These are phyloP conservation scores for Carallia brachiata DNA, from an alignment of 345 rosid species.

Conservation along the genomic window DNA sequence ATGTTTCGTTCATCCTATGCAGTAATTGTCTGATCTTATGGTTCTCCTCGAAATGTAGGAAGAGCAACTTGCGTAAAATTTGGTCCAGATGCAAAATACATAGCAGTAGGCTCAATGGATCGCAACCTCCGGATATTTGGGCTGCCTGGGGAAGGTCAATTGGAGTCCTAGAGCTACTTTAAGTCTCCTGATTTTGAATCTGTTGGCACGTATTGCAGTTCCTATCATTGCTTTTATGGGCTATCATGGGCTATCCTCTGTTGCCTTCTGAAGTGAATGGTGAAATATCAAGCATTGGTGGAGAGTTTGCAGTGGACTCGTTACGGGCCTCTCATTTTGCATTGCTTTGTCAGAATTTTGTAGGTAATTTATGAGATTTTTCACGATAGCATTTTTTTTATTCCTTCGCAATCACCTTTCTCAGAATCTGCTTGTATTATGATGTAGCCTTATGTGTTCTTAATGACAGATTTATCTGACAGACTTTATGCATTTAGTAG, in stretches of 20 bases:
- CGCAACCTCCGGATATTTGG: slow-evolving; percentile 81
- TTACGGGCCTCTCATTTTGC: slow-evolving; percentile 10
- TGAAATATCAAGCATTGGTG: not conserved
- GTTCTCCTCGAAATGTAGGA: slow-evolving; percentile 38
- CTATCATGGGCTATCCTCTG: not conserved
- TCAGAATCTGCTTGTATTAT: no score
- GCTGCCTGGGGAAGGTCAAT: slow-evolving; percentile 47
- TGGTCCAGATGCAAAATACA: slow-evolving; percentile 76
- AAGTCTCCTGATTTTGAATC: not conserved
- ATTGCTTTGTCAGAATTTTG: not conserved
- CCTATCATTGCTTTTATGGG: not conserved
- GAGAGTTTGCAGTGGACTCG: not conserved
- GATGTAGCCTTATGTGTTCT: no score
- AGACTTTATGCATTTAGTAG: no score
- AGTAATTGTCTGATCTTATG: not conserved
- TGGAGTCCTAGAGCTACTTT: slow-evolving; percentile 38
- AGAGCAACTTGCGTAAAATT: slow-evolving; percentile 69
- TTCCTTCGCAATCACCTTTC: no score
- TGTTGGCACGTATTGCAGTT: not conserved
- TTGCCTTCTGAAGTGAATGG: not conserved
- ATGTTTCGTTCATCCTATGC: no score
- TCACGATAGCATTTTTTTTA: no score
- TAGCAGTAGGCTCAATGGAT: slow-evolving; percentile 94
- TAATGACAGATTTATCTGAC: no score
- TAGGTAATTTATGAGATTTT: no score